These are phyloP conservation scores for Debaryomyces subglobosus DNA, from an alignment of 1,139 yeast species.

Conservation along the genomic window DNA sequence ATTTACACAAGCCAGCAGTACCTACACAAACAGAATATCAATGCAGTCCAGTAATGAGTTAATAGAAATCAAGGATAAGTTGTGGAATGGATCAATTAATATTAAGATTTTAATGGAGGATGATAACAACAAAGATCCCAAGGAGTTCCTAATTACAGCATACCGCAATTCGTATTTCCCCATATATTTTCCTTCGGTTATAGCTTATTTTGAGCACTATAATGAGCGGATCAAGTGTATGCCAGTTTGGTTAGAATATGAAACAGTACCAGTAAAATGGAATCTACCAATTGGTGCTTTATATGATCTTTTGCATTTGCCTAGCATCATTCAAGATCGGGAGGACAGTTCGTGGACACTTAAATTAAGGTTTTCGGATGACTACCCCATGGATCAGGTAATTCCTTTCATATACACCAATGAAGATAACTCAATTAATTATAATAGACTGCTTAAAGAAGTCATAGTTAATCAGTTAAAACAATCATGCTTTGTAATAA, in stretches of 20 bases:
- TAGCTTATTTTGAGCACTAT: constrained; percentile 46
- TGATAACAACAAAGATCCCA: constrained; percentile 9
- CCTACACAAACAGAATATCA: background rate
- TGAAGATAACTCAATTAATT: constrained; percentile 21
- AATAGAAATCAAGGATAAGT: constrained; percentile 32
- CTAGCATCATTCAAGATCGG: constrained; percentile 10
- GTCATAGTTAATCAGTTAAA: constrained; percentile 77
- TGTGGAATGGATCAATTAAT: constrained; percentile 64
- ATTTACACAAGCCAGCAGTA: constrained; percentile 1
- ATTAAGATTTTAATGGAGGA: constrained; percentile 32
- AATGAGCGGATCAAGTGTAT: constrained; percentile 30
- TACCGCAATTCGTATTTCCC: constrained; percentile 64
- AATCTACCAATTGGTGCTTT: constrained; percentile 76
- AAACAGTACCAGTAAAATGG: constrained; percentile 71
- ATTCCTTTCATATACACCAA: constrained; percentile 46
- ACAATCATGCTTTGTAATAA: constrained; percentile 72
- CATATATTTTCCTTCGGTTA: constrained; percentile 41
- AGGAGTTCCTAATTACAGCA: constrained; percentile 27
- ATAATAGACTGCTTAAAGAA: constrained; percentile 40
- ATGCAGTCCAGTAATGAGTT: constrained; percentile 5
- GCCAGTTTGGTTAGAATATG: constrained; percentile 69
- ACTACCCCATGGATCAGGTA: constrained; percentile 55
- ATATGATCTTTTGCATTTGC: constrained; percentile 53
- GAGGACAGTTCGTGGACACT: constrained; percentile 49
- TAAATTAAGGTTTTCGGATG: constrained; percentile 38